Base-by-base conservation (phyloP, 192 early-diverging fungal species). In the Phlyctochytrium bullatum region DNA sequence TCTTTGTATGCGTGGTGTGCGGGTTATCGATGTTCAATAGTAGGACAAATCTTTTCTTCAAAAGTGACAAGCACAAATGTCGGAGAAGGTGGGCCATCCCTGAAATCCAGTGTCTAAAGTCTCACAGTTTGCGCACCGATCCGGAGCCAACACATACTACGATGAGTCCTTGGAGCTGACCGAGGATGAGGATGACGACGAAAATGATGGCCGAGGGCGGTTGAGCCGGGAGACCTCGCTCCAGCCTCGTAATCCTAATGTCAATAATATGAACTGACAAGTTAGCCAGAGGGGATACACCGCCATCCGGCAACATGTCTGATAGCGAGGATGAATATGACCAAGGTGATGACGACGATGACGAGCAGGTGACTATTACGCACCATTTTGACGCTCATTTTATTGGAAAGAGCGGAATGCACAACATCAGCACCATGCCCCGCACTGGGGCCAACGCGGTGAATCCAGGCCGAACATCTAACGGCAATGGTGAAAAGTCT, bases 251-350 rank as follows among this genome's bases (percentile, higher is more conserved):
- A 40, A 56, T 35, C 29, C 20, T 47, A 6, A 47, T n/a, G n/a
- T n/a, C n/a, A 47, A 47, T 20, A 47, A 47, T 14, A 47, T 47
- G 40, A 27, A 6, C 53, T 59, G 20, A 47, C 6, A 14, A 6
- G 20, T 25, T 33, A 67, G 61, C 58, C 2, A 36, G 76, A 61
- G 81, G 81, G 2, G 81, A 83, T 64, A 78, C 68, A 1, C 81
- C 78, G 0, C 81, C 81, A 6, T 78, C 78, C 14, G 72, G 54
- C 23, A 74, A 74, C 35, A 59, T 83, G 52, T 72, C 78, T 6
- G 72, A 74, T 12, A 73, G 76, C 40, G 78, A 80, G 14, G 78
- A 76, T 17, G 81, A 78, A n/a, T 80, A 80, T 35, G 76, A 72
- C 25, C 64, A 82, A 2, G 78, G 71, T n/a, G 70, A 64, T n/a